Evolutionary conservation across 23 red algal species (phyloP).

Genomic region (Pyropia yezoensis): DNA sequence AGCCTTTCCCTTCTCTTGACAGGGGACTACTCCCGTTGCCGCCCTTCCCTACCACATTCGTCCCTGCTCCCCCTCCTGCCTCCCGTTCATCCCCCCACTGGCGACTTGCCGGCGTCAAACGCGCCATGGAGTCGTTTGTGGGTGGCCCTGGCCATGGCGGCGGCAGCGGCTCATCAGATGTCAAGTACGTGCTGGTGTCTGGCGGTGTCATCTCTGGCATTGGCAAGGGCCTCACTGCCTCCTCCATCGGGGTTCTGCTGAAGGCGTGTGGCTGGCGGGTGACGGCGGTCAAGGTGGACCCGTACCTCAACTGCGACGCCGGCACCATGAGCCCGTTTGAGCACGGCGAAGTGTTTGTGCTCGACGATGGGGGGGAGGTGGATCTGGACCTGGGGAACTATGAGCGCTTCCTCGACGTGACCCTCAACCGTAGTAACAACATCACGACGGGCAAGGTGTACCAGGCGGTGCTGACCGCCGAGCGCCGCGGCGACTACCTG

Average conservation of each 20-base stretch:
- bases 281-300: conserved; percentile 96
- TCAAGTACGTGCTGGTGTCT: conserved; percentile 77
- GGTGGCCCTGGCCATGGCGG: no score
- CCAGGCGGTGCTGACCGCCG: conserved; percentile 63
- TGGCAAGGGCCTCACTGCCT: conserved; percentile 95
- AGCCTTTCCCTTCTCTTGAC: no score
- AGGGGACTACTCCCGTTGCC: no score
- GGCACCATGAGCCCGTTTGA: conserved; percentile 99
- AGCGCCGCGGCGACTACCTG: conserved; percentile 81
- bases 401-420: conserved; percentile 87
- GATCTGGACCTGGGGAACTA: conserved; percentile 98
- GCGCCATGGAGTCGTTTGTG: no score
- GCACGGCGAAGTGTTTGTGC: conserved; percentile 96
- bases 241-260: conserved; percentile 90
- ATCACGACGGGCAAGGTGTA: conserved; percentile 99
- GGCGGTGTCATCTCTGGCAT: conserved; percentile 96
- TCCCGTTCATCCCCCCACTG: no score
- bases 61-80: no score
- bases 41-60: no score
- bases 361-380: conserved; percentile 92
- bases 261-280: conserved; percentile 95
- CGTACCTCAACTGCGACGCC: conserved; percentile 95
- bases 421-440: conserved; percentile 73
- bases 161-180: neutral
- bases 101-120: no score